phyloP scores from a whole-genome alignment of 2,329 filamentous ascomycete species.

The Monosporascus sp. region DNA sequence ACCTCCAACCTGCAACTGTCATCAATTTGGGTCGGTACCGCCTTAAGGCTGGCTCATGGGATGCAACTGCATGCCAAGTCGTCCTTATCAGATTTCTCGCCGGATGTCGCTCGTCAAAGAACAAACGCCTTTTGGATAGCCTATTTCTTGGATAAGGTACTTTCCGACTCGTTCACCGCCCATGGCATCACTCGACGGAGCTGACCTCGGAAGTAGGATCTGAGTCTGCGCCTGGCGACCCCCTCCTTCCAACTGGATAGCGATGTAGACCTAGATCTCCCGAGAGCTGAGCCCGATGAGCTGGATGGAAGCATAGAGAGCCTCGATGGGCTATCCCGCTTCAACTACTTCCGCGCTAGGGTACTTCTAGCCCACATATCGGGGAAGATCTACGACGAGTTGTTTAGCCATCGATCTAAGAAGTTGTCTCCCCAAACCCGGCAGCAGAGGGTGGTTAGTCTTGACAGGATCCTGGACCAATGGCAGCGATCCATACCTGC shows the following conservation, averaged over 20 bases:
- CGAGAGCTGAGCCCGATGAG: conserved; percentile 23
- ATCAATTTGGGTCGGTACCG: conserved; percentile 32
- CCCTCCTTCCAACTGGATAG: conserved; percentile 34
- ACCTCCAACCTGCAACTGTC: conserved; percentile 31
- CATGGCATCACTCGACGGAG: not conserved
- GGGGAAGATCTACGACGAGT: conserved; percentile 34
- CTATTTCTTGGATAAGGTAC: conserved; percentile 35
- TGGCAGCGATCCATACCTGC: conserved; percentile 31
- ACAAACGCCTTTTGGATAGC: conserved; percentile 36
- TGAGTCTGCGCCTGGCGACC: conserved; percentile 30
- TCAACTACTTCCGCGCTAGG: conserved; percentile 34
- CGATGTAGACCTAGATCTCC: conserved; percentile 36
- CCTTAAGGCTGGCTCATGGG: conserved; percentile 32
- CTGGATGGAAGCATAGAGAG: conserved; percentile 29
- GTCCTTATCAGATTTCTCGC: conserved; percentile 15
- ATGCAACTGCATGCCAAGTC: conserved; percentile 29
- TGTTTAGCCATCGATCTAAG: conserved; percentile 27
- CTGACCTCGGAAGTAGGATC: conserved; percentile 21
- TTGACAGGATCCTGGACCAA: conserved; percentile 26
- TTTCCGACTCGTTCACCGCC: too few species aligned
- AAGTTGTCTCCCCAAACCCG: conserved; percentile 22
- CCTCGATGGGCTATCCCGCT: conserved; percentile 24
- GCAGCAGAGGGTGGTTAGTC: conserved; percentile 18
- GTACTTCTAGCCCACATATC: conserved; percentile 35
- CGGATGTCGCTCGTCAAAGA: conserved; percentile 28